Evolutionary conservation across 352 stramenopile species (phyloP), one percentile per base, ranked within the genome.

Genomic region (Phytophthora hibernalis): DNA sequence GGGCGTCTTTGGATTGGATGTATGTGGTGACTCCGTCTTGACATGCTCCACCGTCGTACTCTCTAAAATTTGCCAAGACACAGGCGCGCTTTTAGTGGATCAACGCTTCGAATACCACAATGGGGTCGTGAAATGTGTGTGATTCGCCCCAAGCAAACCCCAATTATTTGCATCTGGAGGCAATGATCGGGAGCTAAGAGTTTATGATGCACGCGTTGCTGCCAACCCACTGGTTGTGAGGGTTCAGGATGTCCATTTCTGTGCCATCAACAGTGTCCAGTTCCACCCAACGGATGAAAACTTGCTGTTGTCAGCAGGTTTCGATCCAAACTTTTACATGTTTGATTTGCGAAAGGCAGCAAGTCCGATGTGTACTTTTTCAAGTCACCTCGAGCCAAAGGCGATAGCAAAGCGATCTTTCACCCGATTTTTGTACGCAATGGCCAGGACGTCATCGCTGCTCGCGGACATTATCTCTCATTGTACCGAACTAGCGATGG

Each of bases 261-360:
- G 78, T 10, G 80, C 68, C 24, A 84, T 89, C 38, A 89, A 87
- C 55, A 87, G 80, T 49, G 76, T 89, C 15, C 70, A 76, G 40
- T 89, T 80, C 44, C 76, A 89, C 58, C 78, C 80, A 5, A 72
- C 55, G 3, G 40, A 87, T 21, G 71, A 69, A n/a, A 69, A 87
- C 45, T 61, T 77, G 31, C 22, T 89, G 6, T 16, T 87, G 10
- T 80, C 73, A 15, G 76, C 80, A 50, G 74, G 78, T 11, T 85
- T 85, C 53, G 78, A 87, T 18, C 55, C 73, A 8, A 54, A 78
- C 16, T 74, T 89, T 45, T 79, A 81, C 49, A 51, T 89, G 28
- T 81, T 81, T 38, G 80, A 89, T 37, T 49, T 89, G 18, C 68
- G 80, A 6, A 71, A 77, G 2, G 44, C 67, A 18, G 60, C 57